Evolutionary conservation across 2,329 filamentous ascomycete species (phyloP).

Genomic region (Fusarium poae): DNA sequence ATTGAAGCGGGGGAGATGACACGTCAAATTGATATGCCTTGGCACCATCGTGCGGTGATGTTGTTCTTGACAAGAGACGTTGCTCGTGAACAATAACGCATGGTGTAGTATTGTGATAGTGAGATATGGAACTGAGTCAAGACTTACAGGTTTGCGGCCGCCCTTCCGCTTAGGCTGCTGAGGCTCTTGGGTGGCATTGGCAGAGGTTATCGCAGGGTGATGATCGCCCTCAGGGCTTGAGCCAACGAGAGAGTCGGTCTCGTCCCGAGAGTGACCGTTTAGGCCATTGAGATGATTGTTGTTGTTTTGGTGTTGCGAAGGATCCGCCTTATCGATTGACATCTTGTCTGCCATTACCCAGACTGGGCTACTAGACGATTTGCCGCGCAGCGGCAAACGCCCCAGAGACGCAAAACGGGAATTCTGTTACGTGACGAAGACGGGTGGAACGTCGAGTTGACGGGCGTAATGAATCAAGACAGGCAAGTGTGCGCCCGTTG

Average conservation of each 20-base stretch:
- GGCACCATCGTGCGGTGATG: background rate
- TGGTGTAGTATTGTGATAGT: slow-evolving; percentile 7
- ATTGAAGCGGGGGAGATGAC: slow-evolving; percentile 22
- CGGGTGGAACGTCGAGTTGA: slow-evolving; percentile 48
- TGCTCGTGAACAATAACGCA: slow-evolving; percentile 3
- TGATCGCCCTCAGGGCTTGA: slow-evolving; percentile 71
- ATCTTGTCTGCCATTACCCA: slow-evolving; percentile 73
- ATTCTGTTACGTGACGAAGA: slow-evolving; percentile 52
- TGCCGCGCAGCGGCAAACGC: slow-evolving; percentile 56
- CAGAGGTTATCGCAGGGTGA: slow-evolving; percentile 50
- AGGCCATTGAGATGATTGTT: slow-evolving; percentile 48
- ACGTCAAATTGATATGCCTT: slow-evolving; percentile 5
- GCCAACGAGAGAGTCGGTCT: slow-evolving; percentile 71
- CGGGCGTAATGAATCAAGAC: slow-evolving; percentile 49
- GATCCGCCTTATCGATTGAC: slow-evolving; percentile 71
- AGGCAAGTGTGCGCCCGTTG: slow-evolving; percentile 53
- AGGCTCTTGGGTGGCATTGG: slow-evolving; percentile 61
- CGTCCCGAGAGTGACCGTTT: slow-evolving; percentile 62
- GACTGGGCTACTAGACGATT: slow-evolving; percentile 51
- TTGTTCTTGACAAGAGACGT: slow-evolving; percentile 1
- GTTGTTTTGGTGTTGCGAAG: slow-evolving; percentile 51
- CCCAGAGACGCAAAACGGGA: slow-evolving; percentile 54
- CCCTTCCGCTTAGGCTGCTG: slow-evolving; percentile 93
- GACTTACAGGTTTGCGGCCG: slow-evolving; percentile 90
- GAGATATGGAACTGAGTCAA: slow-evolving; percentile 53